These are phyloP conservation scores for Picochlorum sp. DNA, from an alignment of 139 green algal species.

Conservation along the genomic window DNA sequence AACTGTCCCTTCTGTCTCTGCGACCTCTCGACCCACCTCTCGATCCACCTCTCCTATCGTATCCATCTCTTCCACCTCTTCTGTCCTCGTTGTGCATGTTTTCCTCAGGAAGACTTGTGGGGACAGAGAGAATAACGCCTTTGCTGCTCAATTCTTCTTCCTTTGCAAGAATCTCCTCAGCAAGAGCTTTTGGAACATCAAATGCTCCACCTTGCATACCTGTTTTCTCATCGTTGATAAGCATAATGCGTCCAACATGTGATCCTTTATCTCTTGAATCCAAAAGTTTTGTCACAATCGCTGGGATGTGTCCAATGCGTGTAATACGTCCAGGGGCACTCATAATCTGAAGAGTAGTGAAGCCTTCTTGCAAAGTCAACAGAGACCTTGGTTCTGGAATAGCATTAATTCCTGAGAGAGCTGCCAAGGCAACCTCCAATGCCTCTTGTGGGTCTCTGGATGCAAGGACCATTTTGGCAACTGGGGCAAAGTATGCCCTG, in stretches of 20 bases:
- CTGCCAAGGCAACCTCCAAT: conserved; percentile 63
- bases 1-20: conserved; percentile 6
- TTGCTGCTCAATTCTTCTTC: conserved; percentile 27
- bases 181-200: conserved; percentile 57
- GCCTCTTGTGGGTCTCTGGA: conserved; percentile 40
- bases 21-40: conserved; percentile 9
- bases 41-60: neutral
- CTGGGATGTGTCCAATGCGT: conserved; percentile 33
- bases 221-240: conserved; percentile 27
- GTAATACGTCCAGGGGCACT: conserved; percentile 30
- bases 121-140: conserved; percentile 30
- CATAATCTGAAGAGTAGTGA: conserved; percentile 56
- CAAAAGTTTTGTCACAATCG: conserved; percentile 35
- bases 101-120: conserved; percentile 30
- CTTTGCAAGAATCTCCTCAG: conserved; percentile 36
- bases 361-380: conserved; percentile 68
- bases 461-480: conserved; percentile 63
- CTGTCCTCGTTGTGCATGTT: conserved; percentile 19
- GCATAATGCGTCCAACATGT: conserved; percentile 49
- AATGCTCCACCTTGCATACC: conserved; percentile 59
- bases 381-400: conserved; percentile 54
- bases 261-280: conserved; percentile 9
- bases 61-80: conserved; percentile 9
- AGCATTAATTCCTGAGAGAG: conserved; percentile 74
- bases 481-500: conserved; percentile 71